Conservation (phyloP, 805 yeast genomes). For the Phaffomyces thermotolerans region DNA sequence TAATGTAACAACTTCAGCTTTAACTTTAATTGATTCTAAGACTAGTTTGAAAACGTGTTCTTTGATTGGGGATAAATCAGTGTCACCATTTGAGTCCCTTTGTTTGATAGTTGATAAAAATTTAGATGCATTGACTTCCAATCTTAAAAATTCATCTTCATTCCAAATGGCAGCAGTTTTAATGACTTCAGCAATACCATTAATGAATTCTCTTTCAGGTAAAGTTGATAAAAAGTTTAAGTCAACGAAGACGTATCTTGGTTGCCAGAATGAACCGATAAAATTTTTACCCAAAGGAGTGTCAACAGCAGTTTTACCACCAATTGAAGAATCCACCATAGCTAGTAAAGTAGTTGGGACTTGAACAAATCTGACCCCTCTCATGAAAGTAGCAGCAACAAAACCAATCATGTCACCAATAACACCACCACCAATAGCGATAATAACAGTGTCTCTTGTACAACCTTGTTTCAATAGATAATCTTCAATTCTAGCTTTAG, state of each 20-base stretch:
- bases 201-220: slow-evolving; percentile 90
- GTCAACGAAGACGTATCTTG: slow-evolving; percentile 80
- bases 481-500: slow-evolving; percentile 92
- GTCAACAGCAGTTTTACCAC: slow-evolving; percentile 98
- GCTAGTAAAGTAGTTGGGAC: slow-evolving; percentile 90
- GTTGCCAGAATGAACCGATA: slow-evolving; percentile 97
- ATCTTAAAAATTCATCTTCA: slow-evolving; percentile 75
- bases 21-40: slow-evolving; percentile 77
- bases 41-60: slow-evolving; percentile 77
- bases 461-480: slow-evolving; percentile 76
- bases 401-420: slow-evolving; percentile 99
- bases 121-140: slow-evolving; percentile 65
- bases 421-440: slow-evolving; percentile 97
- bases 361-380: slow-evolving; percentile 92
- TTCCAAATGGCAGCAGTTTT: slow-evolving; percentile 99
- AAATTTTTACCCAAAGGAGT: slow-evolving; percentile 94
- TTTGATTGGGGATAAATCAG: slow-evolving; percentile 61
- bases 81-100: slow-evolving; percentile 38
- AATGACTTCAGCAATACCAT: slow-evolving; percentile 97
- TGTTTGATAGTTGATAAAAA: slow-evolving; percentile 63
- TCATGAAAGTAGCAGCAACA: slow-evolving; percentile 99
- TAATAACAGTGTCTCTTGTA: slow-evolving; percentile 89
- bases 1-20: slow-evolving; percentile 86
- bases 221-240: slow-evolving; percentile 79
- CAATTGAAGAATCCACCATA: slow-evolving; percentile 97